Percentiles rank a stretch among this genome's conserved stretches.
Conservation (phyloP, 345 rosid species). For the Linum lewisii region DNA sequence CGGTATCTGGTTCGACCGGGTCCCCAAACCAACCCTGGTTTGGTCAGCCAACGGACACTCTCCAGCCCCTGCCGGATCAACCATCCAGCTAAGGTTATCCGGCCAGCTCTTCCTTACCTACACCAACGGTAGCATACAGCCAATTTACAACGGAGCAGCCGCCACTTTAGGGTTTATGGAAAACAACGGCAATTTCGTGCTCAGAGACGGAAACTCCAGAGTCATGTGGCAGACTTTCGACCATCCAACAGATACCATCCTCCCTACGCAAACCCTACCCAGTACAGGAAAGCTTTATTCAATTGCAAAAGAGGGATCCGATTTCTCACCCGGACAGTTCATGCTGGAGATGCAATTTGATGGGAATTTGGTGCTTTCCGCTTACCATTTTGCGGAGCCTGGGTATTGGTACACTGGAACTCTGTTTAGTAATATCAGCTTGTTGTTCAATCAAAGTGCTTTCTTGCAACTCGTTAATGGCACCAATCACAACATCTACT, state of each 20-base stretch:
- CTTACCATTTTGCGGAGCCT: constrained; percentile 18
- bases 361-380: constrained; percentile 22
- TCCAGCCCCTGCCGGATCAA: constrained; percentile 19
- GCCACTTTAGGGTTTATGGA: constrained; percentile 18
- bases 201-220: constrained; percentile 4
- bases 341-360: constrained; percentile 20
- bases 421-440: neutral
- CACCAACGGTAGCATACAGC: constrained; percentile 2
- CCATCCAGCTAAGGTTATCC: constrained; percentile 4
- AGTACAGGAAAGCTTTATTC: neutral
- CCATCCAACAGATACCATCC: constrained; percentile 17
- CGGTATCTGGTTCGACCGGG: constrained; percentile 19
- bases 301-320: constrained; percentile 2
- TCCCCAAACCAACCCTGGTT: constrained; percentile 12
- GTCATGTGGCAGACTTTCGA: constrained; percentile 16
- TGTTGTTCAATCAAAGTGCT: constrained; percentile 9
- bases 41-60: constrained; percentile 18
- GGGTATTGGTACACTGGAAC: constrained; percentile 15
- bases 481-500: constrained; percentile 2
- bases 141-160: constrained; percentile 5
- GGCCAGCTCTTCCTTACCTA: constrained; percentile 18
- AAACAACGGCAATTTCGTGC: constrained; percentile 22
- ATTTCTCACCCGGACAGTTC: constrained; percentile 16
- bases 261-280: constrained; percentile 10
- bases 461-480: constrained; percentile 17